Evolutionary conservation across 805 yeast species (phyloP).

Genomic region (Jamesozyma jinghongensis): DNA sequence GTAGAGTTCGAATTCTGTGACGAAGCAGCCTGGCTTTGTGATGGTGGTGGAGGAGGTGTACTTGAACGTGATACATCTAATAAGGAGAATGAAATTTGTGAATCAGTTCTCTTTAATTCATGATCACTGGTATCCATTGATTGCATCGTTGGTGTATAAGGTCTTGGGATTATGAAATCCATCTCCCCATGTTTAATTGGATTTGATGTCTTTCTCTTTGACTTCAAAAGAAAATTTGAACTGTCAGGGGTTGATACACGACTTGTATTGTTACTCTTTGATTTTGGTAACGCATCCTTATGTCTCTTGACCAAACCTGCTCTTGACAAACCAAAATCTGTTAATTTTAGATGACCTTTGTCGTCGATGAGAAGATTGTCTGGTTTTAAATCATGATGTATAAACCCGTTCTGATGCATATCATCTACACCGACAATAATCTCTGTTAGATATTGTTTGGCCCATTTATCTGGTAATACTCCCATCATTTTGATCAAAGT

Average conservation of each 20-base stretch:
- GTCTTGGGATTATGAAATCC: neutral
- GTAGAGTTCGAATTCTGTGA: neutral
- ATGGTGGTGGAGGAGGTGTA: conserved; percentile 18
- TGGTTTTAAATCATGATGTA: conserved; percentile 93
- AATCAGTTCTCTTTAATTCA: conserved; percentile 22
- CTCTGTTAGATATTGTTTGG: conserved; percentile 77
- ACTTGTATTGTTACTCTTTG: conserved; percentile 3
- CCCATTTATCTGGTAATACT: conserved; percentile 78
- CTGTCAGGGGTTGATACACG: conserved; percentile 5
- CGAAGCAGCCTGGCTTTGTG: neutral
- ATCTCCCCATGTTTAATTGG: neutral
- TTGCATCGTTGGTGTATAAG: neutral
- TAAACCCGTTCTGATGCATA: conserved; percentile 77
- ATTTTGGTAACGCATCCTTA: conserved; percentile 21
- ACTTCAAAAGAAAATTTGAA: neutral
- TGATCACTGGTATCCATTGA: neutral
- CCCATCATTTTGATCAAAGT: conserved; percentile 77
- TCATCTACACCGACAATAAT: conserved; percentile 85
- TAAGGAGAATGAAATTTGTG: conserved; percentile 24
- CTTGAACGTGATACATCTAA: conserved; percentile 22
- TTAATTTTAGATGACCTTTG: conserved; percentile 80
- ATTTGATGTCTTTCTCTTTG: neutral
- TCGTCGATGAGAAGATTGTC: conserved; percentile 83
- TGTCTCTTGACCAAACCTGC: conserved; percentile 85
- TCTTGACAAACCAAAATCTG: conserved; percentile 90